These are phyloP conservation scores for Ophiosphaerella narmari DNA, from an alignment of 2,329 filamentous ascomycete genomes.

Conservation along the genomic window DNA sequence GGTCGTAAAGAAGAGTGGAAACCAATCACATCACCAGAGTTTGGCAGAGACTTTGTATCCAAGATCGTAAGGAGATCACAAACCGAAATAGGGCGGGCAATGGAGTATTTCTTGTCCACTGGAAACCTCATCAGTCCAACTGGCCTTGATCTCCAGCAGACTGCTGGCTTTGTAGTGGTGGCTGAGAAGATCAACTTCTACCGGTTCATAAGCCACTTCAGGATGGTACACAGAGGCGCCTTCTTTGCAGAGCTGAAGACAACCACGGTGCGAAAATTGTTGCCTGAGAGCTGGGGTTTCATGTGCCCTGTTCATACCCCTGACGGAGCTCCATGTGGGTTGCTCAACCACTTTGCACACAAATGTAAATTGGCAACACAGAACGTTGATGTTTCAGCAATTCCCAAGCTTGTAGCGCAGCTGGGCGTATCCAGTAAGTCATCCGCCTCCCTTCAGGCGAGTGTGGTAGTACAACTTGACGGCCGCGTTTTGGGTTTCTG, in stretches of 20 bases:
- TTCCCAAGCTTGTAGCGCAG: constrained; percentile 75
- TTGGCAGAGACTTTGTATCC: constrained; percentile 74
- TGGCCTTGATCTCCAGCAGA: constrained; percentile 91
- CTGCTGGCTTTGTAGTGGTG: constrained; percentile 92
- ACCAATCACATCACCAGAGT: constrained; percentile 74
- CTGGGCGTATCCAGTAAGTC: constrained; percentile 78
- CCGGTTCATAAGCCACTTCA: constrained; percentile 97
- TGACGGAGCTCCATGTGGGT: constrained; percentile 91
- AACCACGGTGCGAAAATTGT: constrained; percentile 90
- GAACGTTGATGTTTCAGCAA: constrained; percentile 71
- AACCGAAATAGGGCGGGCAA: constrained; percentile 81
- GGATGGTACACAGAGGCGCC: constrained; percentile 97
- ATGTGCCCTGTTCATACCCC: constrained; percentile 96
- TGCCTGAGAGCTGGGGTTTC: constrained; percentile 98
- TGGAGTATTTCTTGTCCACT: constrained; percentile 96
- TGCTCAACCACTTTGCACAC: constrained; percentile 93
- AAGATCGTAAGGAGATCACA: constrained; percentile 81
- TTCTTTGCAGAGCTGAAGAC: constrained; percentile 99
- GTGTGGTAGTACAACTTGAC: constrained; percentile 86
- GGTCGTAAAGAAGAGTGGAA: constrained; percentile 56
- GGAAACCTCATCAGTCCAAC: constrained; percentile 91
- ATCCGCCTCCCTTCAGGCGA: constrained; percentile 79
- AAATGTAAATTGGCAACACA: constrained; percentile 89
- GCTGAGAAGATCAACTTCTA: constrained; percentile 99
- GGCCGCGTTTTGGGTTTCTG: constrained; percentile 91